A percentile compares a stretch with the other conserved stretches of the same genome.
Evolutionary conservation across 2,329 filamentous ascomycete genomes (phyloP).

Genomic region (Cercospora brassicicola): DNA sequence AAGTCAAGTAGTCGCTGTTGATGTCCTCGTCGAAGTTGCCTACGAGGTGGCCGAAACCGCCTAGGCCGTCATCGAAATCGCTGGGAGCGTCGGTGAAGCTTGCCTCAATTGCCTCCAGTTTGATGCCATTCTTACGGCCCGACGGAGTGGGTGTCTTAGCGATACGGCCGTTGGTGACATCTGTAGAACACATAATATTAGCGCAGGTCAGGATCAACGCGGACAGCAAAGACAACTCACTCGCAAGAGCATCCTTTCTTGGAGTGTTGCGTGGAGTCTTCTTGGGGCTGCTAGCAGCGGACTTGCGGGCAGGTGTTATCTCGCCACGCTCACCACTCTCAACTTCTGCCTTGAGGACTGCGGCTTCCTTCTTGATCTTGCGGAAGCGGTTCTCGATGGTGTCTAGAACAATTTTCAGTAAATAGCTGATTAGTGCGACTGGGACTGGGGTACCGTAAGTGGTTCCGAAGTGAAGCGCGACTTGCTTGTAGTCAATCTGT

Average conservation of each 20-base stretch:
- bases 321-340: slow-evolving; percentile 29
- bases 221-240: slow-evolving; percentile 15
- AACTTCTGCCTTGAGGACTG: slow-evolving; percentile 33
- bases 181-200: slow-evolving; percentile 9
- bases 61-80: slow-evolving; percentile 9
- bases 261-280: slow-evolving; percentile 26
- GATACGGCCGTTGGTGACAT: slow-evolving; percentile 31
- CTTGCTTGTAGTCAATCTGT: slow-evolving; percentile 48
- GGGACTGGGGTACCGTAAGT: slow-evolving; percentile 40
- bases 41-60: slow-evolving; percentile 1
- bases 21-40: slow-evolving; percentile 9
- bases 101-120: slow-evolving; percentile 27
- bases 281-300: slow-evolving; percentile 25
- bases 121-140: slow-evolving; percentile 29
- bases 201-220: neutral
- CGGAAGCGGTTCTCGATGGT: slow-evolving; percentile 51
- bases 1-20: slow-evolving; percentile 2
- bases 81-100: neutral
- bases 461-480: slow-evolving; percentile 49
- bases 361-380: slow-evolving; percentile 46
- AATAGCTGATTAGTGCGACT: neutral
- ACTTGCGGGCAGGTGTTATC: slow-evolving; percentile 18
- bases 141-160: slow-evolving; percentile 28
- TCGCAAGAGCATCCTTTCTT: slow-evolving; percentile 27
- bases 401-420: slow-evolving; percentile 25